Base-by-base conservation (phyloP, 331 rosid genomes). In the Prunus yedoensis region DNA sequence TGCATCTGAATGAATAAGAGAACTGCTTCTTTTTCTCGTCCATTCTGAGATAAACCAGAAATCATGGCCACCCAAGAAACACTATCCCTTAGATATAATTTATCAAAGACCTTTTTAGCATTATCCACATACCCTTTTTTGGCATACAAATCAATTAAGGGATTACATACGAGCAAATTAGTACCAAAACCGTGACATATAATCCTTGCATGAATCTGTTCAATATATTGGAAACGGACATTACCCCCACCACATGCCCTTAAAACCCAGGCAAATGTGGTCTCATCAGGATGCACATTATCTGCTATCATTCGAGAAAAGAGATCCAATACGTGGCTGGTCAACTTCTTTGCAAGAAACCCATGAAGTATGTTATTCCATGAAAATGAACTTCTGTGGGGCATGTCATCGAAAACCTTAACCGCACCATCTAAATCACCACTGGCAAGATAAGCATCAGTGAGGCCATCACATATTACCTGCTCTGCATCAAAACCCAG, bases 51-150 rank as follows among this genome's bases (percentile, higher is more conserved):
- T 60, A 93, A 88, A 78, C 98, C 94, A 0, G 98, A 89, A 73
- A 91, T 85, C 82, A 93, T 85, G 64, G 98, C 98, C 75, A 93
- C 89, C 97, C 97, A 91, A 75, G 97, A 91, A 72, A 88, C 92
- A 79, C 87, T 91, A 79, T 87, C 94, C 84, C 78, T 87, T 72
- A 10, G 18, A 23, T 8, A 73, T 77, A 91, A 82, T 60, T 79
- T 50, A 67, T 72, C 78, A 76, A 93, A 93, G 14, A 91, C 88
- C 64, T 87, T 88, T 83, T 78, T 88, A 57, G 97, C 97, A 52
- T 86, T 89, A 54, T 79, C 83, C 56, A 86, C 72, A 65, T 49
- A 73, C 43, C 91, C 84, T 13, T 81, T 88, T 87, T 85, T 93
- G 17, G 85, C 86, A 79, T 91, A 91, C 30, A 87, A 80, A 82